phyloP scores from a whole-genome alignment of 331 rosid genomes.

The Telfairia occidentalis region DNA sequence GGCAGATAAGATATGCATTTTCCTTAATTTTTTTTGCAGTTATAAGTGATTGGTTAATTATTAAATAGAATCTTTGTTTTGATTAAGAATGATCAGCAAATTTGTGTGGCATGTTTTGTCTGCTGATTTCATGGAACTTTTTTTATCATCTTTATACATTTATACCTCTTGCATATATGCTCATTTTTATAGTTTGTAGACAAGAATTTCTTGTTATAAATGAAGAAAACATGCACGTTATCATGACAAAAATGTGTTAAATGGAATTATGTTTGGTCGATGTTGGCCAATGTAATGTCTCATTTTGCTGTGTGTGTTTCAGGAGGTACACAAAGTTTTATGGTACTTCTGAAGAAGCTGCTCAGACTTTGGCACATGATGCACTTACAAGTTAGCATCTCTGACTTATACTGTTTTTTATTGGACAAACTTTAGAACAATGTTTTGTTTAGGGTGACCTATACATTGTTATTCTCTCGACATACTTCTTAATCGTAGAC shows the following conservation, averaged over 20 bases:
- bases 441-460: not conserved
- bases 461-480: not conserved
- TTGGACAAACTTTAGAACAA: constrained; percentile 11
- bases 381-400: constrained; percentile 68
- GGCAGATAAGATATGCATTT: not conserved
- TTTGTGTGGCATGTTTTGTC: not conserved
- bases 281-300: not conserved
- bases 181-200: not conserved
- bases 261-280: not conserved
- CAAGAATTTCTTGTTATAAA: not conserved
- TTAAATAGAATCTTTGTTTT: not conserved
- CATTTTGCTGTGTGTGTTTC: constrained; percentile 26
- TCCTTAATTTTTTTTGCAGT: not conserved
- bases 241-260: not conserved
- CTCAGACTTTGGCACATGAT: constrained; percentile 73
- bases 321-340: constrained; percentile 97
- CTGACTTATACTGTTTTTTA: constrained; percentile 9
- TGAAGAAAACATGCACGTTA: not conserved
- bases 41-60: not conserved
- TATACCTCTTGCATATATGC: not conserved
- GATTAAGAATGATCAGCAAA: not conserved
- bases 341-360: constrained; percentile 88
- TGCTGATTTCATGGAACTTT: not conserved
- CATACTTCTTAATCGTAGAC: not conserved
- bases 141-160: not conserved